These are phyloP conservation scores for Ambispora gerdemannii DNA, from an alignment of 192 early-diverging fungal species.

Conservation along the genomic window DNA sequence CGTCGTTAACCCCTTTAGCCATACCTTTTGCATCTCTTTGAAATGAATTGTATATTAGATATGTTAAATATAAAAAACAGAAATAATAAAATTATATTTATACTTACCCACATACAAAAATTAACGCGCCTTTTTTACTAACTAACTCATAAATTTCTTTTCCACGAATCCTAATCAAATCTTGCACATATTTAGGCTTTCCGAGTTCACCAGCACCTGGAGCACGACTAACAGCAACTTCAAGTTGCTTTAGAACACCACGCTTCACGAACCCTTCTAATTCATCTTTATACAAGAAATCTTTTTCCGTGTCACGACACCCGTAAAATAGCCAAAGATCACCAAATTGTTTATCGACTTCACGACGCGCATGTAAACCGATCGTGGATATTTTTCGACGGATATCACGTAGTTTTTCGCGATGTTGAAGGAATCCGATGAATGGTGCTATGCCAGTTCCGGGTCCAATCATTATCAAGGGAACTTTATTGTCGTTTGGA, in stretches of 20 bases:
- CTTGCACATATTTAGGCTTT: conserved; percentile 85
- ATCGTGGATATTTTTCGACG: conserved; percentile 29
- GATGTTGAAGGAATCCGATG: conserved; percentile 82
- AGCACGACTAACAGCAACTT: conserved; percentile 66
- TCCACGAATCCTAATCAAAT: conserved; percentile 58
- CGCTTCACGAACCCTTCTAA: conserved; percentile 47
- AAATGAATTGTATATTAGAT: neutral
- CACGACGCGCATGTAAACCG: conserved; percentile 23
- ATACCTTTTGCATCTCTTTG: conserved; percentile 79
- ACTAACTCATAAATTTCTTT: conserved; percentile 59
- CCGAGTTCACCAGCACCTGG: conserved; percentile 36
- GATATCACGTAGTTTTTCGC: conserved; percentile 35
- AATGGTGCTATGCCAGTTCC: conserved; percentile 97
- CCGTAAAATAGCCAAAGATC: conserved; percentile 79
- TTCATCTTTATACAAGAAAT: conserved; percentile 69
- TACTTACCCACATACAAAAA: conserved; percentile 76
- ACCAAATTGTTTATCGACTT: conserved; percentile 47
- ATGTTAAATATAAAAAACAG: conserved; percentile 6
- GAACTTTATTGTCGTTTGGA: conserved; percentile 54
- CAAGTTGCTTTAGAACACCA: conserved; percentile 57
- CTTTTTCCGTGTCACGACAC: conserved; percentile 62
- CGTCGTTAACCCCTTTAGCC: conserved; percentile 82
- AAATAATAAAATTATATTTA: conserved; percentile 18
- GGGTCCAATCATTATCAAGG: conserved; percentile 84
- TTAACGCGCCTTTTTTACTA: conserved; percentile 54